Conservation (phyloP, 1,284 basidiomycete species). For the Apiotrichum akiyoshidainum region DNA sequence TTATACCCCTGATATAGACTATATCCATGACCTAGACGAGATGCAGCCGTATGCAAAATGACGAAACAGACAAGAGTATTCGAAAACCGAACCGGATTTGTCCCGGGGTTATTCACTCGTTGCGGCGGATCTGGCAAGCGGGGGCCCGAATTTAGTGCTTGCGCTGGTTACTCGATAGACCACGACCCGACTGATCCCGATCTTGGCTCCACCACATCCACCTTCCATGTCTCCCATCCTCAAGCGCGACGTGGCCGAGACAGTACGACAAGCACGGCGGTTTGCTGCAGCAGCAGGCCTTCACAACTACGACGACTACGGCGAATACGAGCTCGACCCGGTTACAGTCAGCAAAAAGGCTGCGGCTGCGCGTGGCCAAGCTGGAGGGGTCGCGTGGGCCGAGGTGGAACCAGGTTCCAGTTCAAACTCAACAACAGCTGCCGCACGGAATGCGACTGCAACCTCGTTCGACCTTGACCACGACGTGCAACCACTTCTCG, state of each 20-base stretch:
- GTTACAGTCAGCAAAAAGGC: slow-evolving; percentile 6
- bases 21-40: no score
- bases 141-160: background rate
- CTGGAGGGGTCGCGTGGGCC: no score
- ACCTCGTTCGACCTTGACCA: background rate
- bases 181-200: background rate
- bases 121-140: background rate
- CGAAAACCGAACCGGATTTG: background rate
- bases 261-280: slow-evolving; percentile 43
- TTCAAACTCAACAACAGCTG: background rate
- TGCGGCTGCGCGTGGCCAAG: background rate
- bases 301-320: slow-evolving; percentile 16
- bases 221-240: slow-evolving; percentile 45
- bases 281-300: slow-evolving; percentile 32
- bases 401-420: no score
- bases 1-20: no score
- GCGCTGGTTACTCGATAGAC: background rate
- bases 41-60: no score
- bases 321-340: slow-evolving; percentile 22
- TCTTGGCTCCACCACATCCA: slow-evolving; percentile 3
- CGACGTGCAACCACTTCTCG: background rate
- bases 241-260: slow-evolving; percentile 45
- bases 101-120: background rate
- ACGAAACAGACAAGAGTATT: background rate
- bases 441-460: background rate